Conservation (phyloP, 768 basidiomycete genomes). For the Mycena floridula region DNA sequence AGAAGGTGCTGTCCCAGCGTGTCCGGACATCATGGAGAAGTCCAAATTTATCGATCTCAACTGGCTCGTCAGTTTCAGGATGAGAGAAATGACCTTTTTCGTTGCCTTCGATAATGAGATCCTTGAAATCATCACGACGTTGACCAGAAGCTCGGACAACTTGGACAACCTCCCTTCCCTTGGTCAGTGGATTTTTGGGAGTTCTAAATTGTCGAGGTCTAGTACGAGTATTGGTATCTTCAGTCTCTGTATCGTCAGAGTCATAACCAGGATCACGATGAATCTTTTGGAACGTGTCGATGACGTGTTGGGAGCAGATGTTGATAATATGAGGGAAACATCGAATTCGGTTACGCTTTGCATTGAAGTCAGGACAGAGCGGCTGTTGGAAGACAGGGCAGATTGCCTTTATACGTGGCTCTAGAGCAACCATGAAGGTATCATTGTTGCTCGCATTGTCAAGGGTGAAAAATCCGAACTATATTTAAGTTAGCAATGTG, state of each 20-base stretch:
- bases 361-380: conserved; percentile 5
- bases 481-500: background rate
- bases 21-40: conserved; percentile 11
- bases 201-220: too few relatives aligned
- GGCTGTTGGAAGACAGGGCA: conserved; percentile 6
- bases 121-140: conserved; percentile 7
- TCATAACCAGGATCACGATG: background rate
- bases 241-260: background rate
- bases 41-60: background rate
- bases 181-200: conserved; percentile 4
- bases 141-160: conserved; percentile 13
- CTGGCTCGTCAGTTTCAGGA: background rate
- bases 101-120: conserved; percentile 9
- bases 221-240: too few relatives aligned
- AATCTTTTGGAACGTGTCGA: background rate
- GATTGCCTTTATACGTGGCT: background rate
- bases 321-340: conserved; percentile 6
- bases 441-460: conserved; percentile 18
- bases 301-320: conserved; percentile 4
- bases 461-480: conserved; percentile 12
- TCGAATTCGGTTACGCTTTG: background rate
- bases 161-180: conserved; percentile 6
- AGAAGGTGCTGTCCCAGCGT: conserved; percentile 10
- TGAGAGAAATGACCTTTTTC: background rate
- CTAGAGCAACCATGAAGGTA: conserved; percentile 11